Percentiles rank a stretch among this genome's conserved stretches.
Conservation (phyloP, 352 stramenopile species). For the Globisporangium iwayamae region DNA sequence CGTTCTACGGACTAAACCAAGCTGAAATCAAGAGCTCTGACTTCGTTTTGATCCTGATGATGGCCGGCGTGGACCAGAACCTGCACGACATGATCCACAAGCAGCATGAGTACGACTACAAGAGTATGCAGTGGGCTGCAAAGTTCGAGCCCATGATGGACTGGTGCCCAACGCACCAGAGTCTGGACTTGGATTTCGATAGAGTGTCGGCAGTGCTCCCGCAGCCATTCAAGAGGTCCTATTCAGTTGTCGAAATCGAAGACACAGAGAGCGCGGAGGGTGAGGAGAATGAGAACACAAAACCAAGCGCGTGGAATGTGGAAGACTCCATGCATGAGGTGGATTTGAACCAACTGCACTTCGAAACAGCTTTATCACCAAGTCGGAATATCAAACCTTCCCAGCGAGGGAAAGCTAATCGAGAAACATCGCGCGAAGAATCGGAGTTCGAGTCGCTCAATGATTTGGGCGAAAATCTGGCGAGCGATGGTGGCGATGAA, state of each 20-base stretch:
- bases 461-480: neutral
- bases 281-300: neutral
- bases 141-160: constrained; percentile 38
- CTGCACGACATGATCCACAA: constrained; percentile 59
- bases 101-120: constrained; percentile 41
- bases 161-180: constrained; percentile 30
- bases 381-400: neutral
- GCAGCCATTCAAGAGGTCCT: constrained; percentile 9
- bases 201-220: constrained; percentile 33
- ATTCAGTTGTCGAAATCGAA: neutral
- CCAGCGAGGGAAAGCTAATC: neutral
- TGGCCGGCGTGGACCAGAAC: constrained; percentile 54
- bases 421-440: neutral
- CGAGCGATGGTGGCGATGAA: neutral
- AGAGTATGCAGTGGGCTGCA: constrained; percentile 41
- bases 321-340: constrained; percentile 4
- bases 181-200: constrained; percentile 41
- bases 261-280: neutral
- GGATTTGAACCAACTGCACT: constrained; percentile 14
- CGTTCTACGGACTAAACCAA: constrained; percentile 36
- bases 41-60: constrained; percentile 54
- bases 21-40: constrained; percentile 34
- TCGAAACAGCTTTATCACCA: neutral
- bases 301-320: constrained; percentile 7
- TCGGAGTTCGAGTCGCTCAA: neutral